Percentiles rank a stretch among this genome's conserved stretches.
phyloP scores from a whole-genome alignment of 495 filamentous ascomycete genomes.

The Aspergillus sclerotiicarbonarius region DNA sequence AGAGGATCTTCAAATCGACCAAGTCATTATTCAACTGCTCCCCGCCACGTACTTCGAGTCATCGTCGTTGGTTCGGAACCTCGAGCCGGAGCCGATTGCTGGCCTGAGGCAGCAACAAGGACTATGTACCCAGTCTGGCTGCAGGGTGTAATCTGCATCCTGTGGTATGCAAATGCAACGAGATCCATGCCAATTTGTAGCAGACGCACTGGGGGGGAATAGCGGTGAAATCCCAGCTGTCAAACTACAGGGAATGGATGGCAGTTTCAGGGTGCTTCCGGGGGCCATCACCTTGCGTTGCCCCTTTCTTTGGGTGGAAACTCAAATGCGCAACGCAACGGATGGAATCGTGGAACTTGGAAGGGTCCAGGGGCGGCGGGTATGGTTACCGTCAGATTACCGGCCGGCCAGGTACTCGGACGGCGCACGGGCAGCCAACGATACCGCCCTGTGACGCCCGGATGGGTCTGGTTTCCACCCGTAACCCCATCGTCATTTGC shows the following conservation, averaged over 20 bases:
- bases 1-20: too few relatives aligned
- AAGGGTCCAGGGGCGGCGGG: constrained; percentile 10
- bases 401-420: not conserved
- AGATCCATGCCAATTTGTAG: not conserved
- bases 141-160: not conserved
- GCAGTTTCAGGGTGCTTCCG: constrained; percentile 10
- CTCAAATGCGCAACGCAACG: not conserved
- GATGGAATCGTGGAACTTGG: too few relatives aligned
- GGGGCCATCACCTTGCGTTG: constrained; percentile 12
- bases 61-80: not conserved
- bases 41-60: too few relatives aligned
- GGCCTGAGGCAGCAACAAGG: not conserved
- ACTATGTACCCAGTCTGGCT: not conserved
- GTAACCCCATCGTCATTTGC: not conserved
- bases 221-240: not conserved
- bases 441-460: not conserved
- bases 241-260: not conserved
- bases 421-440: not conserved
- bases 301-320: constrained; percentile 11
- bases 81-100: not conserved
- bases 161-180: not conserved
- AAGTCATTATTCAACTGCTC: too few relatives aligned
- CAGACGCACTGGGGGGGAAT: not conserved
- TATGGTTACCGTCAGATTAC: constrained; percentile 9
- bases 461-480: not conserved